Percentiles rank a stretch among this genome's conserved stretches.
These are phyloP conservation scores for Sordaria brevicollis DNA, from an alignment of 495 filamentous ascomycete genomes.

Conservation along the genomic window DNA sequence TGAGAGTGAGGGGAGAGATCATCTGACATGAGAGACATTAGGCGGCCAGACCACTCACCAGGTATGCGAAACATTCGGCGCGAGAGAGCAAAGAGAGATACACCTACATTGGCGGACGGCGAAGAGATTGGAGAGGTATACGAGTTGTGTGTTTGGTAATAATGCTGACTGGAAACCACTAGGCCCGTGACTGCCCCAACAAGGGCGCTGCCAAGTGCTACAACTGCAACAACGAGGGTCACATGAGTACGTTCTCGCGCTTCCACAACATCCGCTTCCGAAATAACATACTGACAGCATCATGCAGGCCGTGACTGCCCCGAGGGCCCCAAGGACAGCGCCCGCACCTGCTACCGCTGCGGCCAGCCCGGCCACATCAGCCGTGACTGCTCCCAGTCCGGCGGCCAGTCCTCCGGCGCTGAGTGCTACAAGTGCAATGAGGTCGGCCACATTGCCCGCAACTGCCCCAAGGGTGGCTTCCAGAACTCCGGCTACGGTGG, in stretches of 20 bases:
- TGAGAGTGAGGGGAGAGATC: conserved; percentile 19
- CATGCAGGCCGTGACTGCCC: conserved; percentile 78
- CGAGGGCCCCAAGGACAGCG: conserved; percentile 67
- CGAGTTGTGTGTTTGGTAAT: background rate
- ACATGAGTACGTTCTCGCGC: conserved; percentile 59
- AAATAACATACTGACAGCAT: conserved; percentile 1
- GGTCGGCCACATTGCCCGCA: conserved; percentile 93
- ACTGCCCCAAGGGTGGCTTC: conserved; percentile 63
- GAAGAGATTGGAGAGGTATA: conserved; percentile 9
- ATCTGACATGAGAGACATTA: conserved; percentile 36
- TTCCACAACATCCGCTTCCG: background rate
- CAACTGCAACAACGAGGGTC: conserved; percentile 60
- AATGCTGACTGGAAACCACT: conserved; percentile 14
- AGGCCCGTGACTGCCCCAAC: conserved; percentile 92
- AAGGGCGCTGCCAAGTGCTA: conserved; percentile 82
- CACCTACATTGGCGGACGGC: background rate
- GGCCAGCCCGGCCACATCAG: conserved; percentile 81
- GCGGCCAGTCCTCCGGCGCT: conserved; percentile 28
- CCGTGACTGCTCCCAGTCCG: conserved; percentile 67
- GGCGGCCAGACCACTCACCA: conserved; percentile 40
- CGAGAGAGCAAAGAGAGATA: conserved; percentile 8
- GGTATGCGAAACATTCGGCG: conserved; percentile 30
- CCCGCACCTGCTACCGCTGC: conserved; percentile 91
- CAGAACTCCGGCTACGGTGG: conserved; percentile 35
- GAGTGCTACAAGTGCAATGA: conserved; percentile 99